Conservation (phyloP, 2,329 filamentous ascomycete species). For the Penicillium corylophilum region DNA sequence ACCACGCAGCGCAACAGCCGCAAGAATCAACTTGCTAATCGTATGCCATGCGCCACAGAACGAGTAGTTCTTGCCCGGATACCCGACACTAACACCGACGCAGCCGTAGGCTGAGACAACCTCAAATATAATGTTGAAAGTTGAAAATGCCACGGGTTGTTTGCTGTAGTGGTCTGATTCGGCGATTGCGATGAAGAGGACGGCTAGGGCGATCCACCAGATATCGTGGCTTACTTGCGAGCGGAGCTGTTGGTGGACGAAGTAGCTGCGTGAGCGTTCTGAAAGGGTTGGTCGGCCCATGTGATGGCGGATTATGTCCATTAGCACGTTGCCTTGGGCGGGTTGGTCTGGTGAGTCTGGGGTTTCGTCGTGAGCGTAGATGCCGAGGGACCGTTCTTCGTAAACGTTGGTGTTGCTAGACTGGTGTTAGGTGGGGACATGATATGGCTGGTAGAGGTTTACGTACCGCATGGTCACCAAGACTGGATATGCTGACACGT, state of each 20-base stretch:
- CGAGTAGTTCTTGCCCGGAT: conserved; percentile 55
- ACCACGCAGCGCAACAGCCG: background rate
- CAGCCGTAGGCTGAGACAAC: conserved; percentile 56
- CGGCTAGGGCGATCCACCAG: conserved; percentile 63
- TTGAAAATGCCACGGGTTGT: conserved; percentile 54
- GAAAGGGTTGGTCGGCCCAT: conserved; percentile 21
- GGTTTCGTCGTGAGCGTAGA: conserved; percentile 36
- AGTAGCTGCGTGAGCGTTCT: conserved; percentile 46
- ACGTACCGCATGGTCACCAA: conserved; percentile 34
- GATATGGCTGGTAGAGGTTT: background rate
- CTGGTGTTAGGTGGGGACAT: background rate
- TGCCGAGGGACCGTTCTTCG: conserved; percentile 65
- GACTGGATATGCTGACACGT: conserved; percentile 39
- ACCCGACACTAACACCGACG: conserved; percentile 60
- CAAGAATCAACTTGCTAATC: conserved; percentile 55
- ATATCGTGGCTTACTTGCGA: conserved; percentile 66
- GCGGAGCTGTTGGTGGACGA: conserved; percentile 59
- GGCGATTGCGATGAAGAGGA: conserved; percentile 60
- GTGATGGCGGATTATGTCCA: conserved; percentile 29
- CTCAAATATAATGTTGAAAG: conserved; percentile 58
- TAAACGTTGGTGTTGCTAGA: conserved; percentile 67
- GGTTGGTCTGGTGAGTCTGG: conserved; percentile 18
- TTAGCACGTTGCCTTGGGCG: conserved; percentile 22
- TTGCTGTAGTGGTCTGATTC: conserved; percentile 56
- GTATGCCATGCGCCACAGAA: conserved; percentile 56